phyloP scores from a whole-genome alignment of 208 protist genomes.

The Porcisia hertigi region DNA sequence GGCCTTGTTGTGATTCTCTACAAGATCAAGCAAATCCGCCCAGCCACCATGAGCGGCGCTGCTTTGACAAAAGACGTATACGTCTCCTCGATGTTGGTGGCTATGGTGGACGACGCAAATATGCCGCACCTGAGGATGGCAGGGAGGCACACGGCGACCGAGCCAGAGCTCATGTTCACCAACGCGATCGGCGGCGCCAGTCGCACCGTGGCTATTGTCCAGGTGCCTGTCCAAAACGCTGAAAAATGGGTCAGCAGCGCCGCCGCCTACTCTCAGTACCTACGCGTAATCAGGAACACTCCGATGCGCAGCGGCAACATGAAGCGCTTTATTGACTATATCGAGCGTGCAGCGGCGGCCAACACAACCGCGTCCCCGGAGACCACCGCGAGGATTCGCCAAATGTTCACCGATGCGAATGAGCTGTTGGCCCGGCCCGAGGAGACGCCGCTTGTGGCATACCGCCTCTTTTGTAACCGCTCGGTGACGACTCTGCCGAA shows the following conservation, averaged over 20 bases:
- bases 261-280: conserved; percentile 9
- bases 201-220: conserved; percentile 48
- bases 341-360: conserved; percentile 41
- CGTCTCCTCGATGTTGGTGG: conserved; percentile 43
- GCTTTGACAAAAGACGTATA: conserved; percentile 34
- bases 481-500: not conserved
- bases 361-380: conserved; percentile 36
- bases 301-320: conserved; percentile 79
- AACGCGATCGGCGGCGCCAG: conserved; percentile 58
- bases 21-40: conserved; percentile 48
- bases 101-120: conserved; percentile 35
- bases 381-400: conserved; percentile 46
- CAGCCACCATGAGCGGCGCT: not conserved
- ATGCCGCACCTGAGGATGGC: conserved; percentile 31
- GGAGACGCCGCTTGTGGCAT: conserved; percentile 25
- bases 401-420: conserved; percentile 80
- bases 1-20: conserved; percentile 39
- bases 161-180: conserved; percentile 43
- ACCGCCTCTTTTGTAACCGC: conserved; percentile 11
- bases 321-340: conserved; percentile 78
- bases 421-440: conserved; percentile 51
- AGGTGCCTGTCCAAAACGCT: conserved; percentile 30
- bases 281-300: conserved; percentile 65
- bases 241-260: conserved; percentile 28
- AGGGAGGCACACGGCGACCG: conserved; percentile 23